These are phyloP conservation scores for Penicillium sp. DNA, from an alignment of 2,329 filamentous ascomycete species.

Conservation along the genomic window DNA sequence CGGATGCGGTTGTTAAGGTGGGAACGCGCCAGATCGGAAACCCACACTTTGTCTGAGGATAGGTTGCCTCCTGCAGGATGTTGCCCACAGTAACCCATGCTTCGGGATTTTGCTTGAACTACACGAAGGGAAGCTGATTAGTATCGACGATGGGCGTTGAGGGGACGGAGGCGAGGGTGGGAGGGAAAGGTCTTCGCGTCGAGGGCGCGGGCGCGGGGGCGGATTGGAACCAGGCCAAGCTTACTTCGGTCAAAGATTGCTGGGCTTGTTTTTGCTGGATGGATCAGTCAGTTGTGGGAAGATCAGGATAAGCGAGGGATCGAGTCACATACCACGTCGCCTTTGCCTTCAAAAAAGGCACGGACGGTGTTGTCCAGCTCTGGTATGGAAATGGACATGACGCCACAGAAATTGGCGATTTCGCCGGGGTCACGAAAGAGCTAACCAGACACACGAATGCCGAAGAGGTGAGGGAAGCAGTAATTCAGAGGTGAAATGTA, in stretches of 20 bases:
- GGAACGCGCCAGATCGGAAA: conserved; percentile 25
- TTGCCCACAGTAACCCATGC: conserved; percentile 97
- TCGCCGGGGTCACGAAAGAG: conserved; percentile 31
- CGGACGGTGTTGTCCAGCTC: conserved; percentile 97
- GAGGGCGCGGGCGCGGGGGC: not conserved
- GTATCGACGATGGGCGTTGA: not conserved
- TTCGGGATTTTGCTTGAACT: conserved; percentile 99
- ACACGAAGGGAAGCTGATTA: conserved; percentile 26
- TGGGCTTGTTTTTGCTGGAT: conserved; percentile 95
- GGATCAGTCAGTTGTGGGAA: not conserved
- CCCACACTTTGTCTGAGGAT: conserved; percentile 95
- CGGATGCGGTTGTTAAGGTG: not conserved
- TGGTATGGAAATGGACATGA: conserved; percentile 74
- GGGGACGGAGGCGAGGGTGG: conserved; percentile 2
- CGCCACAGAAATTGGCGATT: conserved; percentile 38
- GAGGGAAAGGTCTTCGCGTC: not conserved
- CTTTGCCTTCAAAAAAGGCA: conserved; percentile 95
- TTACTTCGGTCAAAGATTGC: conserved; percentile 87
- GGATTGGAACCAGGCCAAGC: conserved; percentile 29
- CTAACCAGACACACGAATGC: conserved; percentile 18
- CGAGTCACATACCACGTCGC: conserved; percentile 73
- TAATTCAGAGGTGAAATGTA: conserved; percentile 12
- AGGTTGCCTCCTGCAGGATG: conserved; percentile 89
- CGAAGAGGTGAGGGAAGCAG: conserved; percentile 1
- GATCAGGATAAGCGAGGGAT: not conserved